Evolutionary conservation across 495 filamentous ascomycete species (phyloP).

Genomic region (Penicillium antarcticum): DNA sequence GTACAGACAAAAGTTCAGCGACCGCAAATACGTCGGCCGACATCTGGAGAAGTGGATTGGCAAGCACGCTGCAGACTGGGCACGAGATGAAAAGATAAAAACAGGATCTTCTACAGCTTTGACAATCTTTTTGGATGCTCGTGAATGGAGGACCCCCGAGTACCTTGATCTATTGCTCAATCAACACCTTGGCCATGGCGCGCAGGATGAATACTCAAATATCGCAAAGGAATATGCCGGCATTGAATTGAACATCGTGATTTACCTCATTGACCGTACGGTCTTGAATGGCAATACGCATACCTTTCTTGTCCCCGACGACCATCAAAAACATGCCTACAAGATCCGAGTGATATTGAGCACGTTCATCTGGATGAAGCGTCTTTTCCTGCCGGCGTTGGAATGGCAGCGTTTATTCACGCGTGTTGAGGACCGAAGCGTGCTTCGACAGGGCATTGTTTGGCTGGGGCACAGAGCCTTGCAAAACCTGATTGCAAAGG

Average conservation of each 20-base stretch:
- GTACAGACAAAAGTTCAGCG: too few relatives aligned
- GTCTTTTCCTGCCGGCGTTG: not conserved
- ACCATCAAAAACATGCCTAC: not conserved
- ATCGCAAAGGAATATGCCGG: not conserved
- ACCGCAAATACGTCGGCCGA: too few relatives aligned
- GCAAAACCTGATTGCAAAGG: not conserved
- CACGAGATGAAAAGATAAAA: not conserved
- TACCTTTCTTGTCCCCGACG: not conserved
- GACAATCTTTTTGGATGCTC: not conserved
- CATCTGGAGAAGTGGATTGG: too few relatives aligned
- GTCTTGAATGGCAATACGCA: not conserved
- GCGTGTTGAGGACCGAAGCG: not conserved
- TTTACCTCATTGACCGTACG: not conserved
- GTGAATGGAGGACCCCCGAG: not conserved
- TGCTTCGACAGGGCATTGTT: not conserved
- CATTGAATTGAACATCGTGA: not conserved
- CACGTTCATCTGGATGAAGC: constrained; percentile 1
- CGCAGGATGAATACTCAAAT: not conserved
- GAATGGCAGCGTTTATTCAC: not conserved
- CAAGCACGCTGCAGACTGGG: not conserved
- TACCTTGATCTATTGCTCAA: not conserved
- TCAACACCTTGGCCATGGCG: not conserved
- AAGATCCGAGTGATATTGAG: not conserved
- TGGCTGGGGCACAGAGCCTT: not conserved
- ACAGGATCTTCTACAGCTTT: not conserved